phyloP scores from a whole-genome alignment of 1,284 basidiomycete species.

The Laetiporus sulphureus region DNA sequence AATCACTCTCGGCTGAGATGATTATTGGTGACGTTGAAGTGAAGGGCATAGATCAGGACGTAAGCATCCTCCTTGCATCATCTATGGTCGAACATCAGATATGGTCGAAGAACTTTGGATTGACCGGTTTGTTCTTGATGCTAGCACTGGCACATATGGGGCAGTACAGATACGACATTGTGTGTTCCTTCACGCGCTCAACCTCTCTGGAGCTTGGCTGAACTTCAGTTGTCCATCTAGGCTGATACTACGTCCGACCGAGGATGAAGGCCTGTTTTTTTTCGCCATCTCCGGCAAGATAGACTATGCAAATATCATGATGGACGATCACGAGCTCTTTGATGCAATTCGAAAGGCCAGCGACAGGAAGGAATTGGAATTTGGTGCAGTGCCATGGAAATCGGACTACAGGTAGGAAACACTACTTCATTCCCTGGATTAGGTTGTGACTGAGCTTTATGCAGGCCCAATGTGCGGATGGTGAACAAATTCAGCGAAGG shows the following conservation, averaged over 20 bases:
- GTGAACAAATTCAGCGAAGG: constrained; percentile 28
- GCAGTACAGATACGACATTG: neutral
- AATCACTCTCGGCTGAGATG: constrained; percentile 22
- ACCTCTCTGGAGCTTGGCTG: no score
- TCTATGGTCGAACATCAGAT: neutral
- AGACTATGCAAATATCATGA: neutral
- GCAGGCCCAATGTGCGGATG: constrained; percentile 32
- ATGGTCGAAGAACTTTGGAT: neutral
- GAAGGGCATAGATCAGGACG: constrained; percentile 16
- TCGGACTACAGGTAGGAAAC: constrained; percentile 6
- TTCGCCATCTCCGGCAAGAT: neutral
- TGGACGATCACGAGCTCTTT: constrained; percentile 2
- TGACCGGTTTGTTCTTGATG: neutral
- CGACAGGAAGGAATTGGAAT: constrained; percentile 6
- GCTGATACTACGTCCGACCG: constrained; percentile 5
- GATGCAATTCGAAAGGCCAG: constrained; percentile 1
- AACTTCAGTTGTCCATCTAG: neutral
- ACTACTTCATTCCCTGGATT: neutral
- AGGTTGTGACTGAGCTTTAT: neutral
- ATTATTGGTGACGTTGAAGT: constrained; percentile 25
- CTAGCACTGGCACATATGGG: constrained; percentile 6
- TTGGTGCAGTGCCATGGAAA: constrained; percentile 6
- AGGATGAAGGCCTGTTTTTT: constrained; percentile 1
- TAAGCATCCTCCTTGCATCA: constrained; percentile 5
- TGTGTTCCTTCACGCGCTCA: neutral